Conservation (phyloP, 208 protist genomes). For the Leishmania major region DNA sequence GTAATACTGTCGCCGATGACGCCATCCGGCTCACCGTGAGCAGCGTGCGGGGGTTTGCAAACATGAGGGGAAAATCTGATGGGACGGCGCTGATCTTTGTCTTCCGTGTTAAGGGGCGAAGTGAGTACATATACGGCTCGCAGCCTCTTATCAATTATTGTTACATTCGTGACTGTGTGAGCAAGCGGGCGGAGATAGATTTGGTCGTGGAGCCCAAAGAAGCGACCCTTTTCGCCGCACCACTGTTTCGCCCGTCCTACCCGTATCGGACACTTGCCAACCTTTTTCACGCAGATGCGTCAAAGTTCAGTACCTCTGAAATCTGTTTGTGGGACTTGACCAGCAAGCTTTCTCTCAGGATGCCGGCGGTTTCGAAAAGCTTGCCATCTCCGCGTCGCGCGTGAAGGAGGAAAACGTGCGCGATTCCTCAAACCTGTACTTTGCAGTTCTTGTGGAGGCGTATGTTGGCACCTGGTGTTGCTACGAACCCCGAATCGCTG, state of each 20-base stretch:
- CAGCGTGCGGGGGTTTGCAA: conserved; percentile 31
- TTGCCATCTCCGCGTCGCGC: conserved; percentile 26
- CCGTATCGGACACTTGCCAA: conserved; percentile 29
- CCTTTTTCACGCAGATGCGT: conserved; percentile 25
- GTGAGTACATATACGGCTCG: conserved; percentile 65
- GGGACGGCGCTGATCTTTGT: conserved; percentile 33
- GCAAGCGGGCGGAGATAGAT: conserved; percentile 51
- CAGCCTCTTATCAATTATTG: conserved; percentile 61
- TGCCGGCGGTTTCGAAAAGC: conserved; percentile 42
- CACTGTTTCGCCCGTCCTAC: conserved; percentile 55
- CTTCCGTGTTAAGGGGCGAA: conserved; percentile 61
- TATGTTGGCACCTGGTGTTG: conserved; percentile 54
- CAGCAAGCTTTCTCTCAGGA: conserved; percentile 34
- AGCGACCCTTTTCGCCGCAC: conserved; percentile 33
- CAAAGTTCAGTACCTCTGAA: conserved; percentile 23
- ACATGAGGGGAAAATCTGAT: conserved; percentile 28
- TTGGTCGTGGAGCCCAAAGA: conserved; percentile 47
- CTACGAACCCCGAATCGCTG: conserved; percentile 43
- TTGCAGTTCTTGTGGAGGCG: conserved; percentile 54
- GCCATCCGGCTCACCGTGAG: conserved; percentile 45
- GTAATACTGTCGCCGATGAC: conserved; percentile 52
- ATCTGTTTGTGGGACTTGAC: conserved; percentile 58
- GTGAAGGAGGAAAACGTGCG: conserved; percentile 56
- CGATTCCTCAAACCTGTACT: conserved; percentile 41
- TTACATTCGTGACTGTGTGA: conserved; percentile 58